Evolutionary conservation across 352 stramenopile genomes (phyloP).

Genomic region (Pythium plurisporium): DNA sequence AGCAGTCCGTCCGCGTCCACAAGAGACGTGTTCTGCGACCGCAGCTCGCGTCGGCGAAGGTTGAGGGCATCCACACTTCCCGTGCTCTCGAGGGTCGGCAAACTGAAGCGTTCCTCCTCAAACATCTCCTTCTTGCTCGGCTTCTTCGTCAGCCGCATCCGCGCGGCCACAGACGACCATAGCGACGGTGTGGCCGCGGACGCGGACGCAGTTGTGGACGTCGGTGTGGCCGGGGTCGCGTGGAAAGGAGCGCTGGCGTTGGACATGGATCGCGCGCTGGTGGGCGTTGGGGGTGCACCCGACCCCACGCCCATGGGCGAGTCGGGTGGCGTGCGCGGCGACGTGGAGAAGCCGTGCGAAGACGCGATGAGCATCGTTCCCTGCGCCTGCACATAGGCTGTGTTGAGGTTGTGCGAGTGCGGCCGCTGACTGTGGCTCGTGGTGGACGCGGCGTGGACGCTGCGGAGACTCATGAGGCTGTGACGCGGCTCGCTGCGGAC

Average conservation of each 20-base stretch:
- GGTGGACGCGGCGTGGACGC: background rate
- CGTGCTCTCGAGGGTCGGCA: conserved; percentile 46
- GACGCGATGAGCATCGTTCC: conserved; percentile 16
- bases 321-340: conserved; percentile 15
- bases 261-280: conserved; percentile 8
- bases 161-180: conserved; percentile 16
- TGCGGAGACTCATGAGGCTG: conserved; percentile 4
- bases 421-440: background rate
- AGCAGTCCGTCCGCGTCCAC: conserved; percentile 1
- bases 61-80: conserved; percentile 9
- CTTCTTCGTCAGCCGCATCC: conserved; percentile 29
- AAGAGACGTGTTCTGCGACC: conserved; percentile 12
- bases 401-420: conserved; percentile 20
- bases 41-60: conserved; percentile 2
- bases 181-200: conserved; percentile 5
- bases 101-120: conserved; percentile 48
- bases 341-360: conserved; percentile 1
- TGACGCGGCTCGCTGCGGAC: conserved; percentile 1
- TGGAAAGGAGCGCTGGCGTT: conserved; percentile 4
- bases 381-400: conserved; percentile 15
- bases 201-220: background rate
- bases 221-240: conserved; percentile 5
- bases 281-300: conserved; percentile 10
- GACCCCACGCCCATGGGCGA: background rate
- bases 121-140: conserved; percentile 43